Percentiles rank a stretch among this genome's conserved stretches.
phyloP scores from a whole-genome alignment of 208 protist genomes.

The Leishmania major region DNA sequence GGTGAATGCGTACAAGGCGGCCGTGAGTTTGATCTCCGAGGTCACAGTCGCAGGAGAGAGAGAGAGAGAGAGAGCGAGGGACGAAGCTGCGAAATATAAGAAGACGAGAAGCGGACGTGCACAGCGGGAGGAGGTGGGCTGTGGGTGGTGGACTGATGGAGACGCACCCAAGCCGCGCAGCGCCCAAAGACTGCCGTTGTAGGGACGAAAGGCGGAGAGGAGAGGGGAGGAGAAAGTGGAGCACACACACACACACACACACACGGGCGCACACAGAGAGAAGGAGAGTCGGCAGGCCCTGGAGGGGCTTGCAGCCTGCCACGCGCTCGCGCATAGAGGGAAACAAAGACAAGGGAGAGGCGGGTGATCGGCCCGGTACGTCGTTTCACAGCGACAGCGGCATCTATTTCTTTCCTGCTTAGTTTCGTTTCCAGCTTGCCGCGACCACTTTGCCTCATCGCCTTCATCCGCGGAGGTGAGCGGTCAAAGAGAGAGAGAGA shows the following conservation, averaged over 20 bases:
- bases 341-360: not conserved
- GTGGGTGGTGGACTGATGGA: not conserved
- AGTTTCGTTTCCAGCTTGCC: not conserved
- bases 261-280: not conserved
- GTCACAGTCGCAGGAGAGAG: not conserved
- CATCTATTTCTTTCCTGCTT: not conserved
- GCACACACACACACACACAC: not conserved
- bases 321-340: not conserved
- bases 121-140: not conserved
- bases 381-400: not conserved
- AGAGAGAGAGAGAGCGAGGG: not conserved
- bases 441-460: not conserved
- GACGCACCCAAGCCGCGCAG: not conserved
- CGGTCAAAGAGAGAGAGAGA: not conserved
- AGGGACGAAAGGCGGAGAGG: not conserved
- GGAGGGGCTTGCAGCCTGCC: not conserved
- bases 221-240: too few relatives aligned
- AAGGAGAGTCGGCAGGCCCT: not conserved
- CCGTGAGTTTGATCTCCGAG: not conserved
- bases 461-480: not conserved
- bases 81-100: not conserved
- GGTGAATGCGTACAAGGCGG: not conserved
- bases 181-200: not conserved
- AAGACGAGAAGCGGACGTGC: not conserved
- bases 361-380: not conserved